These are phyloP conservation scores for Xylaria polymorpha DNA, from an alignment of 2,329 filamentous ascomycete species.

Conservation along the genomic window DNA sequence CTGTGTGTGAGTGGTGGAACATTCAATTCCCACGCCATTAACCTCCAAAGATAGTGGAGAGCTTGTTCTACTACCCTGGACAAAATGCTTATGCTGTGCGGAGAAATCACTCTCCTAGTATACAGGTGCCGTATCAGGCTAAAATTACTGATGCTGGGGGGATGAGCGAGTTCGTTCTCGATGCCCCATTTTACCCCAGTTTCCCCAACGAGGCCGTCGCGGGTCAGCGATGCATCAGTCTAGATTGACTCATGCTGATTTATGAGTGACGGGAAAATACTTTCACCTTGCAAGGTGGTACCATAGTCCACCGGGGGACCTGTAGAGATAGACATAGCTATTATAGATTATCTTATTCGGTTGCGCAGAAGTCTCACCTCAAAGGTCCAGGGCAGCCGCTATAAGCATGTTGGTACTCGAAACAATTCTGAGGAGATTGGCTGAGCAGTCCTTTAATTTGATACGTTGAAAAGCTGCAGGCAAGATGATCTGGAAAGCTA, in stretches of 20 bases:
- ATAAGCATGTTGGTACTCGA: neutral
- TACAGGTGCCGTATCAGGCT: conserved; percentile 12
- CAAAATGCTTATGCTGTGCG: conserved; percentile 12
- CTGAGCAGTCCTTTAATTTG: neutral
- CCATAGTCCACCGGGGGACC: neutral
- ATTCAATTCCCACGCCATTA: conserved; percentile 18
- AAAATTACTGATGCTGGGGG: conserved; percentile 22
- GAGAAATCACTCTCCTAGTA: conserved; percentile 3
- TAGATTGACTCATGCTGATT: conserved; percentile 8
- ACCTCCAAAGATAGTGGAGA: conserved; percentile 8
- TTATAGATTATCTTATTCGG: neutral
- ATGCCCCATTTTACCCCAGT: conserved; percentile 30
- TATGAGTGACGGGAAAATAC: conserved; percentile 42
- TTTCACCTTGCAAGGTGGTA: conserved; percentile 11
- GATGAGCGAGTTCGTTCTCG: conserved; percentile 6
- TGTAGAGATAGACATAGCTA: neutral
- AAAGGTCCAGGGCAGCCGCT: conserved; percentile 1
- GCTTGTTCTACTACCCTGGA: neutral
- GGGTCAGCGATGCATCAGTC: neutral
- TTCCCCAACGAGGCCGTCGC: conserved; percentile 29
- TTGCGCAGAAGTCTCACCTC: neutral
- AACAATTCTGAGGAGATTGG: neutral
- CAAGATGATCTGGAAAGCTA: conserved; percentile 25
- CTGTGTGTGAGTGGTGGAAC: conserved; percentile 39
- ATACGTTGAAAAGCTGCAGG: conserved; percentile 1